These are phyloP conservation scores for Irpex lacteus DNA, from an alignment of 1,284 basidiomycete species.

Conservation along the genomic window DNA sequence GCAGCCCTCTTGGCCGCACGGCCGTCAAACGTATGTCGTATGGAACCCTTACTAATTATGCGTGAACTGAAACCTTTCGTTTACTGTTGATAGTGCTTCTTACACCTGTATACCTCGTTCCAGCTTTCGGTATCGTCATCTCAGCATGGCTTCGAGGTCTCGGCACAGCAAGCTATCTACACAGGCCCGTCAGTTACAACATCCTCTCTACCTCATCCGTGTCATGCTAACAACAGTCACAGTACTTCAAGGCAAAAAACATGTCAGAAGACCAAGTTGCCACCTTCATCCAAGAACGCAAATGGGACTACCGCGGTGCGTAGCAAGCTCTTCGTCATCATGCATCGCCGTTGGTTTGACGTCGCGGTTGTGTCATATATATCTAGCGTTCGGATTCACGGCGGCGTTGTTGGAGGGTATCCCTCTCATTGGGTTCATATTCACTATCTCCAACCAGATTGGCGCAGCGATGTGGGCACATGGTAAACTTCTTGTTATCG, in stretches of 20 bases:
- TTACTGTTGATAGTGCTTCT: constrained; percentile 52
- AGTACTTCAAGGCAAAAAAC: constrained; percentile 82
- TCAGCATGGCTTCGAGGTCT: constrained; percentile 68
- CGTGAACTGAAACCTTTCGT: neutral
- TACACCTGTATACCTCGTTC: constrained; percentile 67
- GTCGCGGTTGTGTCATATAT: neutral
- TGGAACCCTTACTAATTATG: too few species aligned
- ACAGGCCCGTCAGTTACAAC: constrained; percentile 54
- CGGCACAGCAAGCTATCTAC: constrained; percentile 67
- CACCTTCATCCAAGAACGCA: constrained; percentile 81
- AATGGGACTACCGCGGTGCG: constrained; percentile 79
- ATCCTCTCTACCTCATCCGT: neutral
- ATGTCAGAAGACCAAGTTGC: constrained; percentile 71
- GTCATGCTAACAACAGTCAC: neutral
- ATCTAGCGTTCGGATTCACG: constrained; percentile 74
- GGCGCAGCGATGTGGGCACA: constrained; percentile 92
- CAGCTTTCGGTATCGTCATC: constrained; percentile 64
- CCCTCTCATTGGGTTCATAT: constrained; percentile 75
- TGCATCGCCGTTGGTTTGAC: neutral
- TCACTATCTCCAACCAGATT: constrained; percentile 82
- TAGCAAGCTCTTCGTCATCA: neutral
- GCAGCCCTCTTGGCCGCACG: constrained; percentile 48
- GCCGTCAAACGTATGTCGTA: constrained; percentile 33
- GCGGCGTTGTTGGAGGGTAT: constrained; percentile 77
- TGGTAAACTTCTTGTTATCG: constrained; percentile 37